Percentiles rank a stretch among this genome's conserved stretches.
Evolutionary conservation across 2,329 filamentous ascomycete genomes (phyloP).

Genomic region (Cladophialophora immunda): DNA sequence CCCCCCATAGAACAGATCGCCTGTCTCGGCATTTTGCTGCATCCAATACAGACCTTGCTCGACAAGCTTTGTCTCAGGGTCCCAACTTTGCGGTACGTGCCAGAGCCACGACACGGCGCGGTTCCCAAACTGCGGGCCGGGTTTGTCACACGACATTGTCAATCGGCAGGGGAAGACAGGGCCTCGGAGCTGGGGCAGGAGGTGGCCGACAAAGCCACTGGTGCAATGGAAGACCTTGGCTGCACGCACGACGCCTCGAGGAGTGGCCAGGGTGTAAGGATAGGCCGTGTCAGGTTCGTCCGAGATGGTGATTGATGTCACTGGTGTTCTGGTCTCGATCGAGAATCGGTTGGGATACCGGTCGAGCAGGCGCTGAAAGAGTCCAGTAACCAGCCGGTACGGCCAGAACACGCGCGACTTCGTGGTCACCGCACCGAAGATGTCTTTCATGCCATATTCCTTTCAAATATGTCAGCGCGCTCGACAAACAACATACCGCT

Average conservation of each 20-base stretch:
- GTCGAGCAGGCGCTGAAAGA: conserved; percentile 33
- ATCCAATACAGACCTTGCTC: conserved; percentile 35
- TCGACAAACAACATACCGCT: too few relatives aligned
- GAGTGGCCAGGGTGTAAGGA: conserved; percentile 47
- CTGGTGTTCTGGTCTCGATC: conserved; percentile 41
- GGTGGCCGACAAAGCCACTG: conserved; percentile 53
- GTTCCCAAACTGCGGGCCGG: conserved; percentile 27
- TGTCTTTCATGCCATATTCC: conserved; percentile 35
- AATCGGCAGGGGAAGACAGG: conserved; percentile 50
- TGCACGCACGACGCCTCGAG: conserved; percentile 48
- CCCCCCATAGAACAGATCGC: conserved; percentile 41
- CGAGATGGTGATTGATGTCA: conserved; percentile 26
- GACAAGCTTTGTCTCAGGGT: conserved; percentile 17
- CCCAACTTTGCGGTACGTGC: conserved; percentile 18
- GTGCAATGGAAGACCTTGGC: conserved; percentile 52
- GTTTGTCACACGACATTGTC: conserved; percentile 54
- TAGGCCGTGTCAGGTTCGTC: conserved; percentile 16
- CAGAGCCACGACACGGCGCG: conserved; percentile 5
- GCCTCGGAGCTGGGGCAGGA: conserved; percentile 51
- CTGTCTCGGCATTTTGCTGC: conserved; percentile 39
- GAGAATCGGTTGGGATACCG: conserved; percentile 26
- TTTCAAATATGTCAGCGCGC: too few relatives aligned
- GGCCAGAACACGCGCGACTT: conserved; percentile 50
- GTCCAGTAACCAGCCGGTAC: conserved; percentile 47
- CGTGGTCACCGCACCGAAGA: too few relatives aligned